These are phyloP conservation scores for Sequoiadendron giganteum DNA, from an alignment of 75 land plant species.

Conservation along the genomic window DNA sequence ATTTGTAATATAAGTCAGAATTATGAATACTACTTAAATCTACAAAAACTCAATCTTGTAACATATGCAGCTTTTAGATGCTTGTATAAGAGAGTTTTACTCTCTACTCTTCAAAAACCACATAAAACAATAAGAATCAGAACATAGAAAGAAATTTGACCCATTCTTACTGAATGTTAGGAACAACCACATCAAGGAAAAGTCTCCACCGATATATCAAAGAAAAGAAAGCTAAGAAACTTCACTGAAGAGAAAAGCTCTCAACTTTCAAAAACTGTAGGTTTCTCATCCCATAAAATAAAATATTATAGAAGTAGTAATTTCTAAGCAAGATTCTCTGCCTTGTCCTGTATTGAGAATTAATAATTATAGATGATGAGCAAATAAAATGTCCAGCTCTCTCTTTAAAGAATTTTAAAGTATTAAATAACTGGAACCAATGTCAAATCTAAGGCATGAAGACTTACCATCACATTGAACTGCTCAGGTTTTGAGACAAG, in stretches of 20 bases:
- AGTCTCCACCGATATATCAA: background rate
- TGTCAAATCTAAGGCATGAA: background rate
- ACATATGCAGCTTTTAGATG: background rate
- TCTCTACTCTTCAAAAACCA: background rate
- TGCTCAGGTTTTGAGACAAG: slow-evolving; percentile 85
- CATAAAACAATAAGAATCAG: background rate
- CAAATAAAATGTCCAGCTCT: background rate
- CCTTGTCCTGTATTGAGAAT: background rate
- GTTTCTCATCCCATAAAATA: background rate
- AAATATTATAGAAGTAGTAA: background rate
- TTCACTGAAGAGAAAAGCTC: background rate
- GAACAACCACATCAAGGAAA: background rate
- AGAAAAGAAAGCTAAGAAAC: background rate
- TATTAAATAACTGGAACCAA: background rate
- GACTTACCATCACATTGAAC: slow-evolving; percentile 88
- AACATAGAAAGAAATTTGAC: background rate
- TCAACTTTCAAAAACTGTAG: too few relatives aligned
- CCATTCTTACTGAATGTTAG: background rate
- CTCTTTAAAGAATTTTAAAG: background rate
- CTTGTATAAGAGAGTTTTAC: background rate
- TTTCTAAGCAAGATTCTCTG: background rate
- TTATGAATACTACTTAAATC: too few relatives aligned
- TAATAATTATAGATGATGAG: background rate
- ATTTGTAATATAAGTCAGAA: too few relatives aligned
- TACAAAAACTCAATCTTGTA: too few relatives aligned